Percentiles rank a stretch among this genome's conserved stretches.
phyloP scores from a whole-genome alignment of 345 rosid species.

The Gossypium rotundifolium region DNA sequence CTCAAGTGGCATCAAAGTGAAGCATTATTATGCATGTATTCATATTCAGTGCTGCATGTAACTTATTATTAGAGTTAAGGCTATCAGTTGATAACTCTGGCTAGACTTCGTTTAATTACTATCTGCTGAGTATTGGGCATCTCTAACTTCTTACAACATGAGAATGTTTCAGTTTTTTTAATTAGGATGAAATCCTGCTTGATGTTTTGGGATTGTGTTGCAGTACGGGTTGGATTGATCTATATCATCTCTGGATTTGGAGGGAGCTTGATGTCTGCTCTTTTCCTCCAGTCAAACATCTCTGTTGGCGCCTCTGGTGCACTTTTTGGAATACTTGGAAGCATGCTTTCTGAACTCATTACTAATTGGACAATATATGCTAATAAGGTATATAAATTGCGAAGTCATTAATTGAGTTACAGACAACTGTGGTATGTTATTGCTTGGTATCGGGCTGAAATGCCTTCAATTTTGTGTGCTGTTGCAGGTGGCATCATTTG shows the following conservation, averaged over 20 bases:
- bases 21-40: neutral
- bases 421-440: neutral
- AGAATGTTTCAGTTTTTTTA: neutral
- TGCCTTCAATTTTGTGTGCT: conserved; percentile 13
- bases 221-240: conserved; percentile 73
- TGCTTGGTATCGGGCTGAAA: neutral
- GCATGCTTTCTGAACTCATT: conserved; percentile 95
- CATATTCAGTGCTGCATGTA: neutral
- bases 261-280: conserved; percentile 88
- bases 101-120: neutral
- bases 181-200: conserved; percentile 7
- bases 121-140: conserved; percentile 1
- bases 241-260: conserved; percentile 90
- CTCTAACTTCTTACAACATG: neutral
- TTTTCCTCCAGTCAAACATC: conserved; percentile 66
- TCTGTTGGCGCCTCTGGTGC: conserved; percentile 99
- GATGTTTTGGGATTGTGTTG: conserved; percentile 12
- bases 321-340: conserved; percentile 87
- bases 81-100: neutral
- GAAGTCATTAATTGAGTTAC: neutral
- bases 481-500: conserved; percentile 55
- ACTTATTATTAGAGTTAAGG: neutral
- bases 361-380: conserved; percentile 94
- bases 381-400: conserved; percentile 49
- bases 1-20: neutral